phyloP scores from a whole-genome alignment of 257 asterid genomes.

The Przewalskia tangutica region DNA sequence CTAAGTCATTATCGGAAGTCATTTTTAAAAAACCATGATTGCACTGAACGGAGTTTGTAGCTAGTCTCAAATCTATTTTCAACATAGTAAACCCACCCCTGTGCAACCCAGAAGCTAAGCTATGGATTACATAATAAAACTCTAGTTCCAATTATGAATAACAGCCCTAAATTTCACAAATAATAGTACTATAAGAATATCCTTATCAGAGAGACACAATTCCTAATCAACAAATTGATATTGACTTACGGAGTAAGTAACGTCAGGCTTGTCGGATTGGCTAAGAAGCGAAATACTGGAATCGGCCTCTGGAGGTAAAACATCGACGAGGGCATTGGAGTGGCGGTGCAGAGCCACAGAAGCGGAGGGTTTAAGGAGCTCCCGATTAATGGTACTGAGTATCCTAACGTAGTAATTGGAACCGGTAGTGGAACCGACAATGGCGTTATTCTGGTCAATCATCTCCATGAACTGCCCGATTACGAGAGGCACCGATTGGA shows the following conservation, averaged over 20 bases:
- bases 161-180: too few relatives aligned
- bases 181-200: background rate
- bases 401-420: conserved; percentile 67
- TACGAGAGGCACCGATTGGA: conserved; percentile 71
- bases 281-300: conserved; percentile 70
- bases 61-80: too few relatives aligned
- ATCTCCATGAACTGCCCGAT: conserved; percentile 87
- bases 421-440: conserved; percentile 71
- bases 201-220: background rate
- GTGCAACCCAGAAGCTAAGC: too few relatives aligned
- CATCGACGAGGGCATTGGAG: conserved; percentile 68
- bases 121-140: too few relatives aligned
- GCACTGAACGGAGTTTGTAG: too few relatives aligned
- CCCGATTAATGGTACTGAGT: conserved; percentile 64
- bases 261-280: conserved; percentile 80
- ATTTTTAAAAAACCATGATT: too few relatives aligned
- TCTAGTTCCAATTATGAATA: too few relatives aligned
- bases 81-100: too few relatives aligned
- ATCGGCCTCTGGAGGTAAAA: conserved; percentile 74
- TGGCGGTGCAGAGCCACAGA: conserved; percentile 75
- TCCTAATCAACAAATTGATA: too few relatives aligned
- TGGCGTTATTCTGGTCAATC: conserved; percentile 72
- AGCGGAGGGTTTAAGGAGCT: conserved; percentile 67
- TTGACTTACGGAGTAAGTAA: conserved; percentile 49
- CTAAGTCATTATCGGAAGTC: too few relatives aligned